Base-by-base conservation (phyloP, 1,284 basidiomycete genomes). In the Leccinum subatratum region DNA sequence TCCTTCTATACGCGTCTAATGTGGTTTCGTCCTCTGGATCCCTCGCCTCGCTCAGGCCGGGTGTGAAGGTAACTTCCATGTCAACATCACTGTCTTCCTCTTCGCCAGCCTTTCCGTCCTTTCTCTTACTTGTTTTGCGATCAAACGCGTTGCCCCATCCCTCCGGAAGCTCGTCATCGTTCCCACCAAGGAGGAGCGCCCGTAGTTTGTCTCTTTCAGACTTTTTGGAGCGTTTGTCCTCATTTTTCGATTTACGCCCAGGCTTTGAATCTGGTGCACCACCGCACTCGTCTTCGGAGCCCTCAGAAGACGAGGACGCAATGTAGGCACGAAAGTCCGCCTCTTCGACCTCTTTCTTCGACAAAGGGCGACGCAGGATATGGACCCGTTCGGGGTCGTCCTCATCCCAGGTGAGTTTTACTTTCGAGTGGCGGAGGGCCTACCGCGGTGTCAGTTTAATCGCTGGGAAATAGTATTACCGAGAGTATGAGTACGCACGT, bases 401-500 rank as follows among this genome's bases (percentile, higher is more conserved):
- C 70, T 96, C 94, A 74, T 99, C 97, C 97, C 97, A 99, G 9
- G 96, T 98, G 30, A 99, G 84, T 74, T 94, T 96, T 71, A 99
- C 96, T 80, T 95, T 96, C 14, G 97, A 99, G 77, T 99, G 96
- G 8, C 97, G 91, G n/a, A 99, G 86, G 7, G 96, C 96, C 93
- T 96, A 70, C n/a, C 34, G 65, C 37, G 61, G 51, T 39, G 16
- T 63, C 14, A 64, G 64, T 39, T 45, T 32, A 65, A 39, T 5
- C 56, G 45, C 18, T 32, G 3, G 28, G 20, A 48, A 42, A 34
- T 51, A 20, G 45, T 6, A 32, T 7, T n/a, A 7, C 22, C 20
- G 6, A 42, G 45, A 51, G n/a, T 32, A 42, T 9, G 14, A 11
- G 18, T 16, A 80, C 89, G 75, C 73, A 95, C 95, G 75, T 96